Percentiles rank a stretch among this genome's conserved stretches.
phyloP scores from a whole-genome alignment of 495 filamentous ascomycete genomes.

The Talaromyces stipitatus region DNA sequence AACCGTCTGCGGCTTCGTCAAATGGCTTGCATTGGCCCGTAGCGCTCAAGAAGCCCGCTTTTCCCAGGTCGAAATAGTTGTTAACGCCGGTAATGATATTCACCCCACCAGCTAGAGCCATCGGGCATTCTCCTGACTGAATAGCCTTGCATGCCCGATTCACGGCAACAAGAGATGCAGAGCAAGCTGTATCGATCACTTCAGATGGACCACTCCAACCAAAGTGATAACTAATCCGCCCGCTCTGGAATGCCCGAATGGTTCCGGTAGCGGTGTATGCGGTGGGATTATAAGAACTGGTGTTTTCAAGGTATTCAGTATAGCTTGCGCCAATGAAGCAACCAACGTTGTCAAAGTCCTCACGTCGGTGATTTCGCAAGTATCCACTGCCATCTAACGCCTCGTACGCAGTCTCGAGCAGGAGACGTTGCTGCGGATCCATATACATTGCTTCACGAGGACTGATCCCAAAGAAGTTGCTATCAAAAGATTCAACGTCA shows the following conservation, averaged over 20 bases:
- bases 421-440: slow-evolving; percentile 8
- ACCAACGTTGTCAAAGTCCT: slow-evolving; percentile 19
- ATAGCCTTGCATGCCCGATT: slow-evolving; percentile 16
- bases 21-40: slow-evolving; percentile 62
- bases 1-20: slow-evolving; percentile 23
- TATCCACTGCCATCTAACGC: slow-evolving; percentile 16
- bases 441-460: slow-evolving; percentile 3
- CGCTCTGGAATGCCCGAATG: slow-evolving; percentile 9
- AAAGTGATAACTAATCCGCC: slow-evolving; percentile 16
- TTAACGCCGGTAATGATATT: slow-evolving; percentile 25
- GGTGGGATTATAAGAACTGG: slow-evolving; percentile 9
- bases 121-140: slow-evolving; percentile 22
- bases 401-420: slow-evolving; percentile 12
- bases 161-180: slow-evolving; percentile 15
- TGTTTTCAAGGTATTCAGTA: slow-evolving; percentile 22
- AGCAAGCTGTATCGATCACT: slow-evolving; percentile 24
- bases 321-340: slow-evolving; percentile 9
- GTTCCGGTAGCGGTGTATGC: slow-evolving; percentile 13
- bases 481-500: slow-evolving; percentile 8
- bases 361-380: slow-evolving; percentile 17
- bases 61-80: slow-evolving; percentile 22
- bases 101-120: slow-evolving; percentile 28
- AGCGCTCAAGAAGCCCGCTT: slow-evolving; percentile 31
- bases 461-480: slow-evolving; percentile 5
- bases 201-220: slow-evolving; percentile 22